These are phyloP conservation scores for Penicillium steckii DNA, from an alignment of 495 filamentous ascomycete species.

Conservation along the genomic window DNA sequence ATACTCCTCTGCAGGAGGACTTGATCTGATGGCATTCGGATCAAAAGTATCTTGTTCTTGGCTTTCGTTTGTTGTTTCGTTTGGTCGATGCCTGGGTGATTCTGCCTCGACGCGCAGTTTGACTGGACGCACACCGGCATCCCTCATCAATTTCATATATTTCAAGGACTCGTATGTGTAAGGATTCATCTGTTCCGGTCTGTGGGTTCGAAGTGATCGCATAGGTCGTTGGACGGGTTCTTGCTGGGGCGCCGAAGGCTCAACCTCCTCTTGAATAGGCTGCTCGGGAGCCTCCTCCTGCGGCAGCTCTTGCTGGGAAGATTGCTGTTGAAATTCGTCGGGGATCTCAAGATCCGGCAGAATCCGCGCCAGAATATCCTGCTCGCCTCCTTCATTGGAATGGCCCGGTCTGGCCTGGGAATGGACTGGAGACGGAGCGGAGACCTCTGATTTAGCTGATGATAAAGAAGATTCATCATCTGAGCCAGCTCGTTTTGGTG, in stretches of 20 bases:
- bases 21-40: slow-evolving; percentile 29
- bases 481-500: slow-evolving; percentile 1
- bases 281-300: slow-evolving; percentile 21
- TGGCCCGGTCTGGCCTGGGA: background rate
- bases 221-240: slow-evolving; percentile 51
- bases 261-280: slow-evolving; percentile 54
- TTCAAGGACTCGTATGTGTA: slow-evolving; percentile 68
- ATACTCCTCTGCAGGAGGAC: slow-evolving; percentile 30
- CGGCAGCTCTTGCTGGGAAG: slow-evolving; percentile 26
- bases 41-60: slow-evolving; percentile 42
- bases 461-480: slow-evolving; percentile 43
- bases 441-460: slow-evolving; percentile 36
- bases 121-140: slow-evolving; percentile 62
- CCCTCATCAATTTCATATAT: slow-evolving; percentile 59
- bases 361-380: slow-evolving; percentile 13
- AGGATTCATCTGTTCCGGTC: slow-evolving; percentile 54
- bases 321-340: slow-evolving; percentile 30
- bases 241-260: slow-evolving; percentile 39
- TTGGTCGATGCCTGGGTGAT: slow-evolving; percentile 17
- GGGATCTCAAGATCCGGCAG: slow-evolving; percentile 28
- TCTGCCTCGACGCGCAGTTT: slow-evolving; percentile 41
- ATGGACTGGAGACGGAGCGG: slow-evolving; percentile 10
- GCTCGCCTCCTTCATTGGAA: background rate
- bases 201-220: background rate
- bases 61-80: slow-evolving; percentile 51